These are phyloP conservation scores for Stropharia rugosoannulata DNA, from an alignment of 768 basidiomycete genomes.

Conservation along the genomic window DNA sequence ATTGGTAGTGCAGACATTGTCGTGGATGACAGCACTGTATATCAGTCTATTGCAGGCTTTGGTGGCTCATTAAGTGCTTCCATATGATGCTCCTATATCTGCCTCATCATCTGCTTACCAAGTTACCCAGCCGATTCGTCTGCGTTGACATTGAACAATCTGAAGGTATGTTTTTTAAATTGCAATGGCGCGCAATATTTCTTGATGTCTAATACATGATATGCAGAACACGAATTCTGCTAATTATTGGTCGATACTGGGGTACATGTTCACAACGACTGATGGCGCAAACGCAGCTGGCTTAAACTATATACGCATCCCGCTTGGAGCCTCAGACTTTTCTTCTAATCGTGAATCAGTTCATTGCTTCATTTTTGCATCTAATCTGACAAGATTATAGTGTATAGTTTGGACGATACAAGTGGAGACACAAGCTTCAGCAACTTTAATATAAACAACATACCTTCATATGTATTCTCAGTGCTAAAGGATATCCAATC, in stretches of 20 bases:
- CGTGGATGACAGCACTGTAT: conserved; percentile 51
- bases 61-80: conserved; percentile 62
- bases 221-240: conserved; percentile 45
- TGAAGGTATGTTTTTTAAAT: conserved; percentile 45
- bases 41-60: conserved; percentile 67
- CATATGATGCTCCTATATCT: neutral
- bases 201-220: neutral
- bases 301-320: conserved; percentile 65
- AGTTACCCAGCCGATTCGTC: conserved; percentile 63
- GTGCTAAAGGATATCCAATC: conserved; percentile 63
- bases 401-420: conserved; percentile 67
- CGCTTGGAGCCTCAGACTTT: conserved; percentile 76
- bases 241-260: conserved; percentile 59
- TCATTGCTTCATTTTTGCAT: neutral
- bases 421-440: conserved; percentile 58
- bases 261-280: conserved; percentile 59
- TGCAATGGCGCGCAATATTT: neutral
- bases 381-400: conserved; percentile 24
- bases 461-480: conserved; percentile 63
- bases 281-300: conserved; percentile 66
- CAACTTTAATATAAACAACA: conserved; percentile 53
- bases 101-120: neutral
- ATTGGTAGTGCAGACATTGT: conserved; percentile 62
- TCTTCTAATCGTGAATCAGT: conserved; percentile 47
- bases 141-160: conserved; percentile 53